Percentiles rank a stretch among this genome's conserved stretches.
Evolutionary conservation across 305 asterid genomes (phyloP).

Genomic region (Fraxinus ornus): DNA sequence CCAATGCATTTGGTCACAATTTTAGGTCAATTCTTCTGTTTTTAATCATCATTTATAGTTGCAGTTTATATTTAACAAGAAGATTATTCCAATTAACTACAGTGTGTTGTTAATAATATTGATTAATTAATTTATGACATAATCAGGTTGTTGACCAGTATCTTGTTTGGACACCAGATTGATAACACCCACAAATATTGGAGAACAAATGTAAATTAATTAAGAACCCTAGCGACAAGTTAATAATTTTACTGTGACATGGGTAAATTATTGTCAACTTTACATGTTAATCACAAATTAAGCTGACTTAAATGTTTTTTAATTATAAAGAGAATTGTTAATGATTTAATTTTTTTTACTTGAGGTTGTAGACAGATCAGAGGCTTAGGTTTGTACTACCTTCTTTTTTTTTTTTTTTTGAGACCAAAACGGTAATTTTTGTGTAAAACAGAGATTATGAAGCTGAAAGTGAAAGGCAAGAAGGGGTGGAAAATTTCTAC

Average conservation of each 20-base stretch:
- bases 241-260: neutral
- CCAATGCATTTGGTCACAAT: constrained; percentile 72
- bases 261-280: neutral
- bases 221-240: neutral
- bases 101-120: neutral
- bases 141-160: too few species aligned
- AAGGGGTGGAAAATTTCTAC: constrained; percentile 61
- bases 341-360: neutral
- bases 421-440: neutral
- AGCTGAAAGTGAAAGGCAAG: constrained; percentile 61
- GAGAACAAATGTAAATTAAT: neutral
- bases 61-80: neutral
- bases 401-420: too few species aligned
- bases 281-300: neutral
- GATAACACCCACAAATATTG: neutral
- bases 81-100: neutral
- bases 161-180: neutral
- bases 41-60: neutral
- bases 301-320: neutral
- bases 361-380: neutral
- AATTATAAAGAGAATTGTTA: neutral
- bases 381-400: neutral
- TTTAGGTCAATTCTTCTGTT: constrained; percentile 46
- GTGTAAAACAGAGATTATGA: constrained; percentile 59
- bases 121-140: neutral